These are phyloP conservation scores for Kazachstania sp. DNA, from an alignment of 1,139 yeast genomes.

Conservation along the genomic window DNA sequence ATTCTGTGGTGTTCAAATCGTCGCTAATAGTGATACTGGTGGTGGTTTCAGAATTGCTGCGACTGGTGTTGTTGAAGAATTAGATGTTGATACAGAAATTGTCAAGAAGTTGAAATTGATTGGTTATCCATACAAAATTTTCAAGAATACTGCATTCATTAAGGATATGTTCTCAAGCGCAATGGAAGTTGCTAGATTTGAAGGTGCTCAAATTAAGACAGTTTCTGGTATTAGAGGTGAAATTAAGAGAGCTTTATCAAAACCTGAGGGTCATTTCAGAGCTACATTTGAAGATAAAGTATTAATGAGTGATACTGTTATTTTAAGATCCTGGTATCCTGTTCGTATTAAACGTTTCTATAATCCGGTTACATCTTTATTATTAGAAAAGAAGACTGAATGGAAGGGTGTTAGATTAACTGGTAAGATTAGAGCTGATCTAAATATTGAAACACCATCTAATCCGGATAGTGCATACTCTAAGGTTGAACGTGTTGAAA, in stretches of 20 bases:
- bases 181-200: conserved; percentile 93
- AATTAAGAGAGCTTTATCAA: conserved; percentile 85
- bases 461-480: conserved; percentile 60
- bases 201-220: conserved; percentile 93
- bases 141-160: conserved; percentile 92
- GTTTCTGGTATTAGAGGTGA: conserved; percentile 98
- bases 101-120: conserved; percentile 93
- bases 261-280: conserved; percentile 94
- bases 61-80: conserved; percentile 93
- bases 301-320: conserved; percentile 77
- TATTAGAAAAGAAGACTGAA: conserved; percentile 63
- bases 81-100: conserved; percentile 79
- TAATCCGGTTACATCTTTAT: conserved; percentile 89
- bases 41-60: conserved; percentile 94
- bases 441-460: conserved; percentile 57
- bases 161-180: conserved; percentile 93
- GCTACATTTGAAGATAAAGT: conserved; percentile 98
- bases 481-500: conserved; percentile 78
- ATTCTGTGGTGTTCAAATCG: conserved; percentile 88
- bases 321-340: conserved; percentile 95
- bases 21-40: conserved; percentile 73
- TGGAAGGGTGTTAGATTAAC: conserved; percentile 97
- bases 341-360: conserved; percentile 83
- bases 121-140: conserved; percentile 89
- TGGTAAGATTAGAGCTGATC: conserved; percentile 82